These are phyloP conservation scores for Porodaedalea pini DNA, from an alignment of 1,284 basidiomycete species.

Conservation along the genomic window DNA sequence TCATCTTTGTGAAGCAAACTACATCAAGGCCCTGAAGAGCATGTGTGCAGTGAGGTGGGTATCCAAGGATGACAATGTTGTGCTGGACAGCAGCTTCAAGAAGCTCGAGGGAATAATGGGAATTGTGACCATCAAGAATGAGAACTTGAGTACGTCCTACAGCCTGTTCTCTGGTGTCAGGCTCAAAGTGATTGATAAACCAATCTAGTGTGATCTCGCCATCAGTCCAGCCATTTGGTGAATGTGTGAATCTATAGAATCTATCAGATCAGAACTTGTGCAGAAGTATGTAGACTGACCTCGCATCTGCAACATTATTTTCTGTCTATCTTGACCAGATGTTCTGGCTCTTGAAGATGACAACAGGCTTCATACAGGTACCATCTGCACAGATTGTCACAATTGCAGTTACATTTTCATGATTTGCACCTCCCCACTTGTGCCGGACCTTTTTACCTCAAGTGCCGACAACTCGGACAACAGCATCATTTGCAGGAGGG, in stretches of 20 bases:
- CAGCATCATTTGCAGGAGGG: too few relatives aligned
- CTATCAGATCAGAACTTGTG: neutral
- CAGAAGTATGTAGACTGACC: neutral
- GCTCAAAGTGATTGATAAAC: slow-evolving; percentile 34
- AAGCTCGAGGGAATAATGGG: slow-evolving; percentile 35
- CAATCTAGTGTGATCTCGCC: slow-evolving; percentile 30
- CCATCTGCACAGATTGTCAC: too few relatives aligned
- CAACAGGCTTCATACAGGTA: too few relatives aligned
- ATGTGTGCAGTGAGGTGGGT: slow-evolving; percentile 38
- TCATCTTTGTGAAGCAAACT: slow-evolving; percentile 34
- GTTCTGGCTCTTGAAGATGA: too few relatives aligned
- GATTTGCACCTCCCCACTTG: too few relatives aligned
- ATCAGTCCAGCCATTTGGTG: slow-evolving; percentile 26
- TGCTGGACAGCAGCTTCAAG: slow-evolving; percentile 30
- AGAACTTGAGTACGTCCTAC: slow-evolving; percentile 29
- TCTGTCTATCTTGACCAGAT: too few relatives aligned
- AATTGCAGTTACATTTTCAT: too few relatives aligned
- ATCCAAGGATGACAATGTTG: too few relatives aligned
- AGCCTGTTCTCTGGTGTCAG: slow-evolving; percentile 33
- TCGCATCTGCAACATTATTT: too few relatives aligned
- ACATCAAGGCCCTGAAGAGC: slow-evolving; percentile 38
- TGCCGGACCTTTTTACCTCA: too few relatives aligned
- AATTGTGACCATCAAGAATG: slow-evolving; percentile 39
- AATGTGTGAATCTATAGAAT: neutral
- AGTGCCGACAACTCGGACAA: too few relatives aligned